A percentile compares a stretch with the other conserved stretches of the same genome.
Conservation (phyloP, 1,139 yeast genomes). For the Scheffersomyces cryptocercus region DNA sequence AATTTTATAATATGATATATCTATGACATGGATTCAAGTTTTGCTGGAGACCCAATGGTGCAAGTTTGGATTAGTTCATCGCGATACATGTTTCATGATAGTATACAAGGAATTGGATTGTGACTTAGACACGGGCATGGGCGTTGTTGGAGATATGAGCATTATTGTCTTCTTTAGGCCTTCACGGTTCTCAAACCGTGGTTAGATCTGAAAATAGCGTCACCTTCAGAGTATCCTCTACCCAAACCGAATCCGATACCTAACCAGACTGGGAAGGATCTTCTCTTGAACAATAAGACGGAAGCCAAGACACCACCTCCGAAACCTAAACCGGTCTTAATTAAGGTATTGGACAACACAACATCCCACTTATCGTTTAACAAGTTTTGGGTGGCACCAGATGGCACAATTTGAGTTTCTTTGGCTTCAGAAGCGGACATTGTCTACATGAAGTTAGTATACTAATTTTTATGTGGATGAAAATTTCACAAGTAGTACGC, state of each 20-base stretch:
- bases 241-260: slow-evolving; percentile 97
- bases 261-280: slow-evolving; percentile 96
- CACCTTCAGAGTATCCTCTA: slow-evolving; percentile 97
- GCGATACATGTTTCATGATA: too few relatives aligned
- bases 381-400: slow-evolving; percentile 62
- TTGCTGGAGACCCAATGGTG: too few relatives aligned
- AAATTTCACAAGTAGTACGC: too few relatives aligned
- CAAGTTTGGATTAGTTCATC: too few relatives aligned
- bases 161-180: slow-evolving; percentile 38
- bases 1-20: not conserved
- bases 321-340: slow-evolving; percentile 95
- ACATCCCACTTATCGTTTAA: slow-evolving; percentile 95
- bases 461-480: too few relatives aligned
- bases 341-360: slow-evolving; percentile 89
- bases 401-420: slow-evolving; percentile 28
- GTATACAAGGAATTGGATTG: too few relatives aligned
- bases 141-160: too few relatives aligned
- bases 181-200: slow-evolving; percentile 75
- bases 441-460: not conserved
- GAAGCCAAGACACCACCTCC: slow-evolving; percentile 96
- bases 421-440: slow-evolving; percentile 11
- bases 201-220: slow-evolving; percentile 84
- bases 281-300: slow-evolving; percentile 87
- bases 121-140: too few relatives aligned
- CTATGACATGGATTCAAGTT: not conserved